Base-by-base conservation (phyloP, 2,329 filamentous ascomycete genomes). In the Talaromyces sp. region DNA sequence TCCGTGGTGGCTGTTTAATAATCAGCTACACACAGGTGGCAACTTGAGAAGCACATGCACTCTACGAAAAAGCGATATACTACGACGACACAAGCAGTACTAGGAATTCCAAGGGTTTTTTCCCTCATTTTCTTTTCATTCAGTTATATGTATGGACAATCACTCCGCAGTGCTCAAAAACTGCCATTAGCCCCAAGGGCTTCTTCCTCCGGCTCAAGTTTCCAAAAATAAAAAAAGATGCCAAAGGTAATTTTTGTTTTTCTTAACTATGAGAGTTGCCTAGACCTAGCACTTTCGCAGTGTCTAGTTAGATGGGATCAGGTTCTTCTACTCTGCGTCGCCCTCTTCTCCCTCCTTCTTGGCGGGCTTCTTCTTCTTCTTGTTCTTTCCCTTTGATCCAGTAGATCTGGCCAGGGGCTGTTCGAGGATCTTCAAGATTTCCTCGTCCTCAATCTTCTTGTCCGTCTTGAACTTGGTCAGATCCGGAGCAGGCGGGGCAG, bases 361-460 rank as follows among this genome's bases (percentile, higher is more conserved):
- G 70, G 77, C 79, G 57, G 76, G 67, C 83, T 89, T 87, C 85
- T 90, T 92, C 86, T 93, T 96, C 84, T 92, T 94, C 83, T 90
- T 95, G 83, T 93, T 92, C 18, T 96, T 96, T 81, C 91, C 90
- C 78, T 89, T 89, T 65, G 87, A 81, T 58, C 75, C 76, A 30
- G 78, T 76, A 14, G 79, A 75, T 72, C 82, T 84, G 61, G 80
- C 79, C 68, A 96, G 79, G 47, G 92, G 92, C 77, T 90, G 89
- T 79, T 93, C 91, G 57, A 96, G 83, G 66, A 96, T 92, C 82
- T 92, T 90, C 69, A 96, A 86, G 67, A 96, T 83, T 81, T 96
- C 92, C 81, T 95, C 90, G 66, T 96, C 92, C 65, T 87, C 88
- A 72, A 99, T 96, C 86, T 97, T 97, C 87, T 98, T 98, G 78